Percentiles rank a stretch among this genome's conserved stretches.
These are phyloP conservation scores for Centella asiatica DNA, from an alignment of 129 eudicot genomes.

Conservation along the genomic window DNA sequence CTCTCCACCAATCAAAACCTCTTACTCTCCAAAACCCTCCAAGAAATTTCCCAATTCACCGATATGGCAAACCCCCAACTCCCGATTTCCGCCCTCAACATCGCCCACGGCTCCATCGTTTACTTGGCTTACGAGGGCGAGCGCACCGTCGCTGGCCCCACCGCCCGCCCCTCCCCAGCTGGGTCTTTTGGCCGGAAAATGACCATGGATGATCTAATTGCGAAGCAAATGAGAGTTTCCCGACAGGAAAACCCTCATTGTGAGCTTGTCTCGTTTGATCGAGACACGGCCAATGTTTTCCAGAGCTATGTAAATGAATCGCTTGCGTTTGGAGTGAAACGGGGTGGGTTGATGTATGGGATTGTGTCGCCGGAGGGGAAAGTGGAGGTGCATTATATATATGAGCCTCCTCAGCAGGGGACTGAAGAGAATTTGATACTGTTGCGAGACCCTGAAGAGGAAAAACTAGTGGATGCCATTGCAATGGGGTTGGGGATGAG, in stretches of 20 bases:
- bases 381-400: conserved; percentile 77
- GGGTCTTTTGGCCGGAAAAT: conserved; percentile 85
- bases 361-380: conserved; percentile 63
- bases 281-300: conserved; percentile 81
- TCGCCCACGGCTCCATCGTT: conserved; percentile 66
- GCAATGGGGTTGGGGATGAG: conserved; percentile 92
- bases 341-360: conserved; percentile 88
- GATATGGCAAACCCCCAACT: conserved; percentile 64
- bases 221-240: conserved; percentile 71
- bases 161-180: conserved; percentile 50
- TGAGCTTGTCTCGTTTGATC: conserved; percentile 75
- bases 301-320: conserved; percentile 81
- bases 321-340: conserved; percentile 71
- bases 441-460: conserved; percentile 65
- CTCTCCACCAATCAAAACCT: conserved; percentile 68
- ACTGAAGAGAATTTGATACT: conserved; percentile 49
- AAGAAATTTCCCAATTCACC: conserved; percentile 41
- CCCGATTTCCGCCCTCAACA: conserved; percentile 35
- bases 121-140: conserved; percentile 70
- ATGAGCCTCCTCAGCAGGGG: conserved; percentile 89
- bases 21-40: conserved; percentile 64
- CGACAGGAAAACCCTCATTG: conserved; percentile 83
- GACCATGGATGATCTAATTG: conserved; percentile 96
- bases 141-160: conserved; percentile 52
- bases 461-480: conserved; percentile 65